Base-by-base conservation (phyloP, 2,329 filamentous ascomycete genomes). In the Xylariaceae sp. region DNA sequence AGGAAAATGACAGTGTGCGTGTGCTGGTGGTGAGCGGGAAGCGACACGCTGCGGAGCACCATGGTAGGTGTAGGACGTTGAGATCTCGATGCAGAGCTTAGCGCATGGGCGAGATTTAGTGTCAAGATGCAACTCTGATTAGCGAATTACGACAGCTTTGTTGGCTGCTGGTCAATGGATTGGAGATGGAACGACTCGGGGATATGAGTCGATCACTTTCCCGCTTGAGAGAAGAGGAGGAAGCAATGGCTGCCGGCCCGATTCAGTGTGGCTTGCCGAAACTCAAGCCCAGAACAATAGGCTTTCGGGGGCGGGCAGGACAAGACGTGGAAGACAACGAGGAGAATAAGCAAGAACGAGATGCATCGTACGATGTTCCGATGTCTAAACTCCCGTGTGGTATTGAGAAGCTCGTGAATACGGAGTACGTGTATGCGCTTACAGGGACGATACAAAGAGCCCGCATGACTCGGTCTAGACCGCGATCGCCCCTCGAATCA, bases 1-100 rank as follows among this genome's bases (percentile, higher is more conserved):
- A 76, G 65, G 59, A 75, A 75, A 49, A 75, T 61, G 39, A 73
- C 62, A 1, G 71, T 75, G 38, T 58, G 57, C 14, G 51, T 53
- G 56, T 75, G 70, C 1, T 67, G 65, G 33, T 53, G 36, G 38
- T 52, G 19, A 39, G 53, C 50, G 30, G 53, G 51, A 5, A 57
- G 47, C 2, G 49, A 33, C 14, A 52, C 40, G 38, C 33, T 42
- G 11, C 45, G 31, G 27, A 41, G 39, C n/a, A 56, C 49, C 52
- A 56, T 56, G 45, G 46, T 49, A 41, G 45, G 19, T 22, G n/a
- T 32, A 10, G 36, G 35, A n/a, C 22, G 22, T 27, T 27, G 7
- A 27, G 22, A 7, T 27, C 7, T 27, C 4, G 22, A 27, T 27
- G 22, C 33, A 19, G 31, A 11, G n/a, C 6, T 14, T 17, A 18